These are phyloP conservation scores for Manihot esculenta DNA, from an alignment of 441 rosid genomes.

Conservation along the genomic window DNA sequence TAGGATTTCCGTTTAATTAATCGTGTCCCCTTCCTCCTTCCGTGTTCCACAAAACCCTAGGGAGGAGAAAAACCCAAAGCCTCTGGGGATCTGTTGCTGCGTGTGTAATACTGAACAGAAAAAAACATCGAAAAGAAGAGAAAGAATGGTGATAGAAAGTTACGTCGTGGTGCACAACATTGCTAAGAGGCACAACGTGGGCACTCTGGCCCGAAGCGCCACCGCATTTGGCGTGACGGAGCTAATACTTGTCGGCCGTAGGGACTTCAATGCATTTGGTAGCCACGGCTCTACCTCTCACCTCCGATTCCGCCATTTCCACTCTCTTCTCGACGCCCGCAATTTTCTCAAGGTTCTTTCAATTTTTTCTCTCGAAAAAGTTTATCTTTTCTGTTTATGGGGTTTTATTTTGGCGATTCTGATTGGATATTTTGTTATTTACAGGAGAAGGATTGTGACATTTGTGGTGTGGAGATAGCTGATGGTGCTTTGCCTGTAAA, in stretches of 20 bases:
- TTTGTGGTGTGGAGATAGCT: constrained; percentile 92
- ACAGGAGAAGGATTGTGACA: constrained; percentile 81
- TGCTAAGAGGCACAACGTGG: constrained; percentile 94
- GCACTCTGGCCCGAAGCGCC: constrained; percentile 86
- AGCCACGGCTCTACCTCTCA: constrained; percentile 95
- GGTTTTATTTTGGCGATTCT: not conserved
- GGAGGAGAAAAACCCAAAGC: not conserved
- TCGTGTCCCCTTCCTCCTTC: too few species aligned
- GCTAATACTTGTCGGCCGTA: constrained; percentile 80
- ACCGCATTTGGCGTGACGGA: constrained; percentile 91
- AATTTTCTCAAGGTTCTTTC: constrained; percentile 57
- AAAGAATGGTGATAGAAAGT: constrained; percentile 63
- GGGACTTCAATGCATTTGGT: constrained; percentile 94
- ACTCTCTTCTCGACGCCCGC: constrained; percentile 72
- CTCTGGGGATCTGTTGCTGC: not conserved
- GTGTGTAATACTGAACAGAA: too few species aligned
- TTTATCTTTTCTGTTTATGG: not conserved
- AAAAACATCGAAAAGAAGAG: not conserved
- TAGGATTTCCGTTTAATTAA: not conserved
- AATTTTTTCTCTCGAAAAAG: not conserved
- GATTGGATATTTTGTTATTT: constrained; percentile 6
- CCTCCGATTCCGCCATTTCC: constrained; percentile 79
- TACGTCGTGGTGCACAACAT: constrained; percentile 91
- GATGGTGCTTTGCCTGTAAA: constrained; percentile 65
- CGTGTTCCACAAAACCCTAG: not conserved